Conservation (phyloP, 345 rosid species). For the Eucalyptus erythrocorys region DNA sequence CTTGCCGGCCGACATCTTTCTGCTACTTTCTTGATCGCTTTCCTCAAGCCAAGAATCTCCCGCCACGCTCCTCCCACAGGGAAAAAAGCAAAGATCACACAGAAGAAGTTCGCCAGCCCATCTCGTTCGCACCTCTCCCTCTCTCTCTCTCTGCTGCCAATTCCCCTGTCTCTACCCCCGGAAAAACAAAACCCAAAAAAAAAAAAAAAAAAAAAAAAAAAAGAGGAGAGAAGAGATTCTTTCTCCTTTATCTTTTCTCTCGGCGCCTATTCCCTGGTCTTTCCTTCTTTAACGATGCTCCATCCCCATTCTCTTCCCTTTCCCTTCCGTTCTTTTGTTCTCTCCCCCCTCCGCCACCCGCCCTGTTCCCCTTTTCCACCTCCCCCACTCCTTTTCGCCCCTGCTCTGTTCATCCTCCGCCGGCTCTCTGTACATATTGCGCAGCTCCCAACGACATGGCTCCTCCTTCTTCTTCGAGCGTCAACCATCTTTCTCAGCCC, state of each 20-base stretch:
- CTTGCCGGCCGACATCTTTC: not conserved
- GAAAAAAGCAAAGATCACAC: not conserved
- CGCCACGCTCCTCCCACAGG: not conserved
- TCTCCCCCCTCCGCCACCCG: not conserved
- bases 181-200: not conserved
- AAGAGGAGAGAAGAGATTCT: not conserved
- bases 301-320: not conserved
- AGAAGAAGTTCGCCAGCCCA: not conserved
- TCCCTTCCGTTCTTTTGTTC: not conserved
- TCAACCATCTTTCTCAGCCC: conserved; percentile 64
- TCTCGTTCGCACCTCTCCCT: not conserved
- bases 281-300: not conserved
- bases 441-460: conserved; percentile 28
- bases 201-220: too few relatives aligned
- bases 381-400: conserved; percentile 1
- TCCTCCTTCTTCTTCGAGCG: conserved; percentile 29
- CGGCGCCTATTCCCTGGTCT: not conserved
- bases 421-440: not conserved
- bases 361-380: not conserved
- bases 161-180: not conserved
- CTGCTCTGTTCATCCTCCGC: not conserved
- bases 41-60: conserved; percentile 9
- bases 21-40: not conserved
- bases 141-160: not conserved
- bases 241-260: not conserved